A percentile compares a stretch with the other conserved stretches of the same genome.
phyloP scores from a whole-genome alignment of 345 rosid genomes.

The Crucihimalaya himalaica region DNA sequence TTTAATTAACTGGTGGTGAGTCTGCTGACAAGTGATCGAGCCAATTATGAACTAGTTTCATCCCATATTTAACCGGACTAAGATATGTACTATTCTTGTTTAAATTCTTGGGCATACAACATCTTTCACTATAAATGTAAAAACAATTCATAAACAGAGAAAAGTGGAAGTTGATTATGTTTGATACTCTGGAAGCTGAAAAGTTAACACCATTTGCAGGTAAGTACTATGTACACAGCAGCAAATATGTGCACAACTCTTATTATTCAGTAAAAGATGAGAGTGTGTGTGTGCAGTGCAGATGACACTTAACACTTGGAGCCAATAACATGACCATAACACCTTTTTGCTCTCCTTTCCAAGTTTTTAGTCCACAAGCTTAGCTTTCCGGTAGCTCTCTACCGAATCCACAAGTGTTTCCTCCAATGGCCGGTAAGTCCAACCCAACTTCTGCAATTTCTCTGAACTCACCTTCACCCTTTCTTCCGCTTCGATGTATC shows the following conservation, averaged over 20 bases:
- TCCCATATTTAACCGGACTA: neutral
- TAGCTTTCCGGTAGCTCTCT: constrained; percentile 50
- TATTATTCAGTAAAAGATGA: constrained; percentile 9
- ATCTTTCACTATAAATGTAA: too few relatives aligned
- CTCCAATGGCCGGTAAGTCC: constrained; percentile 58
- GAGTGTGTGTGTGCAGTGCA: neutral
- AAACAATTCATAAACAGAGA: too few relatives aligned
- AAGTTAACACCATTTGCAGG: too few relatives aligned
- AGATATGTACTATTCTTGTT: neutral
- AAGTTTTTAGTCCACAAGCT: constrained; percentile 44
- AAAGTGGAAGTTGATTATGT: too few relatives aligned
- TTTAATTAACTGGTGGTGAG: neutral
- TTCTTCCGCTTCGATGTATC: constrained; percentile 43
- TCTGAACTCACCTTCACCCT: constrained; percentile 39
- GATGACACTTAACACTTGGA: neutral
- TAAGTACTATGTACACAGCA: too few relatives aligned
- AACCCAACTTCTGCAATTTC: constrained; percentile 57
- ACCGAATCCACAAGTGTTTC: constrained; percentile 59
- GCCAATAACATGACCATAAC: neutral
- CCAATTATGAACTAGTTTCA: neutral
- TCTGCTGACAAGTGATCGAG: too few relatives aligned
- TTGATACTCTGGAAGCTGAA: too few relatives aligned
- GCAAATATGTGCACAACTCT: neutral
- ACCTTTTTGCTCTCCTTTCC: constrained; percentile 6
- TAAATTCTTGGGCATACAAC: too few relatives aligned